Base-by-base conservation (phyloP, 371 early-diverging fungal species). In the Actinomortierella wolfii region DNA sequence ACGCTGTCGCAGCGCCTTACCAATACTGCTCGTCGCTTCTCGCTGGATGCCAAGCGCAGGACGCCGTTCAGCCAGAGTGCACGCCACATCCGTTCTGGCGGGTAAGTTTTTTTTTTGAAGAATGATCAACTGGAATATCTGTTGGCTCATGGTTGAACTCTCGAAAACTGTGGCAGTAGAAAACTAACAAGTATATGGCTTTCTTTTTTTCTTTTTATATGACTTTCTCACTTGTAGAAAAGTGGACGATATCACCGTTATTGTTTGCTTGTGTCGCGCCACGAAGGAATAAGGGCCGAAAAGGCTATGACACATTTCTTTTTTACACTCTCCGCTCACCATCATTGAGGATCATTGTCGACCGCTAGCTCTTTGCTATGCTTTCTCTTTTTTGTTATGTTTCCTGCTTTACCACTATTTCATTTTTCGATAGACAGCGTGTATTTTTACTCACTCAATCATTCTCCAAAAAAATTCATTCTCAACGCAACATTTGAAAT, bases 11-110 rank as follows among this genome's bases (percentile, higher is more conserved):
- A 85, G 54, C 71, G 79, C 29, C 51, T 86, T 40, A 83, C 86
- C 8, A 83, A 84, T 51, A 79, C 77, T 44, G 86, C 86, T 15
- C 76, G 83, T 44, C 79, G 81, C 2, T 79, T 81, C 42, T 81
- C 82, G 55, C 54, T 86, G 58, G 82, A 86, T 54, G 79, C 79
- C 0, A 86, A 83, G 65, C 74, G 84, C 20, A 46, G 56, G 43
- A 67, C 74, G n/a, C 74, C 74, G 2, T 73, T 73, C 45, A 73
- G 74, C 47, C 67, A 66, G 41, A 29, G 67, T 18, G 69, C 67
- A 14, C 48, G 62, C 24, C 66, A 63, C 45, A 68, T 68, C 24
- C 60, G 61, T 8, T 57, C 56, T 43, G 75, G 70, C 57, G 74
- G 74, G 75, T 77, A 63, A 51, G 68, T 56, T 18, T n/a, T 15